Evolutionary conservation across 1,284 basidiomycete species (phyloP).

Genomic region (Stereum hirsutum): DNA sequence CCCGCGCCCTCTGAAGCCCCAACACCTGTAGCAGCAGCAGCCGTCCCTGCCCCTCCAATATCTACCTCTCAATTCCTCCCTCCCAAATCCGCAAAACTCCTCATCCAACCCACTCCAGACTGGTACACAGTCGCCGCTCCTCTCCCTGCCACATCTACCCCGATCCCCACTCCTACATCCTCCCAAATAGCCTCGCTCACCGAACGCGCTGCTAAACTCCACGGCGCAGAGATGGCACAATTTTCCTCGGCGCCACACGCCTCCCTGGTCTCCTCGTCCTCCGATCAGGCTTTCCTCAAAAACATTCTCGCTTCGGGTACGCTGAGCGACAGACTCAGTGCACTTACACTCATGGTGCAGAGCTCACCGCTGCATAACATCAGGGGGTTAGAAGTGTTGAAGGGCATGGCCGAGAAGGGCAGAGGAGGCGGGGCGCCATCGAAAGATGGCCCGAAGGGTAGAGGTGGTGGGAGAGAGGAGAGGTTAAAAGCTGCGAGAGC

Average conservation of each 20-base stretch:
- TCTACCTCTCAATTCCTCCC: background rate
- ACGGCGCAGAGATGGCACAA: constrained; percentile 43
- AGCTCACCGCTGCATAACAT: constrained; percentile 88
- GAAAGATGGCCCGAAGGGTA: constrained; percentile 7
- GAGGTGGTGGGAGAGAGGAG: constrained; percentile 56
- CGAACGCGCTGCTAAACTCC: constrained; percentile 40
- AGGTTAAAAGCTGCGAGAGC: constrained; percentile 85
- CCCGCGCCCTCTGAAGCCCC: background rate
- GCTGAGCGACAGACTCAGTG: constrained; percentile 88
- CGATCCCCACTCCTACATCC: constrained; percentile 26
- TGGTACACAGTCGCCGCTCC: constrained; percentile 45
- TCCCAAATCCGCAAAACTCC: constrained; percentile 7
- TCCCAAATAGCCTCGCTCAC: constrained; percentile 36
- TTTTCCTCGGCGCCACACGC: constrained; percentile 28
- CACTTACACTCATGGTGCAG: constrained; percentile 86
- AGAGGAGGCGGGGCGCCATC: constrained; percentile 18
- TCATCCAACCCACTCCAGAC: constrained; percentile 43
- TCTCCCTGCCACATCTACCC: constrained; percentile 16
- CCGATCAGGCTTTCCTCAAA: constrained; percentile 76
- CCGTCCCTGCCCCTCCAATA: background rate
- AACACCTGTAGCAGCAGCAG: background rate
- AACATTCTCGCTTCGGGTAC: constrained; percentile 86
- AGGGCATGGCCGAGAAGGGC: constrained; percentile 70
- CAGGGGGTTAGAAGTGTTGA: constrained; percentile 71
- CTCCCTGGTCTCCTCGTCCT: constrained; percentile 31